Conservation (phyloP, 805 yeast genomes). For the Spathaspora sp. region DNA sequence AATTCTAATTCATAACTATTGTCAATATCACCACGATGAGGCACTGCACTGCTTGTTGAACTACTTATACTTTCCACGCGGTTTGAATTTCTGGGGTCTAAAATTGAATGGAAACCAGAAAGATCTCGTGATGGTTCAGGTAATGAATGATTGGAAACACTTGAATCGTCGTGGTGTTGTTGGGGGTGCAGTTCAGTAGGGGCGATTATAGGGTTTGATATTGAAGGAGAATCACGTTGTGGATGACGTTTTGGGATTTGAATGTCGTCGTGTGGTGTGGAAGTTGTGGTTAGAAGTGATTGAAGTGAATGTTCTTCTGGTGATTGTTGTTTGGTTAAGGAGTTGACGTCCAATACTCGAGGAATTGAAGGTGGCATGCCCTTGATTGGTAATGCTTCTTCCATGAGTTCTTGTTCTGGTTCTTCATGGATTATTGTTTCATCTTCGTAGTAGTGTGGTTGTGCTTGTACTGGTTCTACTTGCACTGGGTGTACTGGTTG, state of each 20-base stretch:
- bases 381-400: not conserved
- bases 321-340: not conserved
- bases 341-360: not conserved
- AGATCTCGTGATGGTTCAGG: not conserved
- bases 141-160: not conserved
- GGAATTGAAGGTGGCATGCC: not conserved
- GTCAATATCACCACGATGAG: not conserved
- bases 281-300: too few relatives aligned
- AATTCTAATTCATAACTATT: not conserved
- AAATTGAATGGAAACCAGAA: not conserved
- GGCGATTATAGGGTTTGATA: not conserved
- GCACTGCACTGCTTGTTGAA: not conserved
- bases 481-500: not conserved
- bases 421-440: not conserved
- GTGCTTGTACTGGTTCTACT: not conserved
- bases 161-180: not conserved
- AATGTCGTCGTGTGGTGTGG: not conserved
- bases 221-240: not conserved
- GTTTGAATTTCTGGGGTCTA: not conserved
- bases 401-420: not conserved
- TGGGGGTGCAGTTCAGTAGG: too few relatives aligned
- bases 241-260: not conserved
- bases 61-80: not conserved
- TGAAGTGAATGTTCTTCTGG: too few relatives aligned
- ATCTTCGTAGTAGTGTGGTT: not conserved